phyloP scores from a whole-genome alignment of 805 yeast genomes.

The Lachancea waltii region DNA sequence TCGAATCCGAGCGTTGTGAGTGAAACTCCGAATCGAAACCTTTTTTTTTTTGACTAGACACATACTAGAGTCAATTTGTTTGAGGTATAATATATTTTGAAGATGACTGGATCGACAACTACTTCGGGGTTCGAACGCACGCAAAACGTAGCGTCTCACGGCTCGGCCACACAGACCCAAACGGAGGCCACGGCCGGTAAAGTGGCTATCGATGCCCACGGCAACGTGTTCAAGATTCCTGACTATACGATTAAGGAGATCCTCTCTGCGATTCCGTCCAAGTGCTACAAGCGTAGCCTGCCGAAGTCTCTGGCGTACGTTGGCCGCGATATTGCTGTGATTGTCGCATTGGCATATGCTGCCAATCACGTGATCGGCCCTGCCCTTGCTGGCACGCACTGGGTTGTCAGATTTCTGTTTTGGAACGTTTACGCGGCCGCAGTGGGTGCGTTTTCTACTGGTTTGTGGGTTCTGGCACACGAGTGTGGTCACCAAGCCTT shows the following conservation, averaged over 20 bases:
- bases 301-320: constrained; percentile 55
- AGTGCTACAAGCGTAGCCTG: constrained; percentile 63
- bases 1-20: too few relatives aligned
- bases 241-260: constrained; percentile 72
- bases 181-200: constrained; percentile 9
- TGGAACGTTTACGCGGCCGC: constrained; percentile 52
- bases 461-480: constrained; percentile 82
- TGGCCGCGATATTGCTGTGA: constrained; percentile 52
- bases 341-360: constrained; percentile 44
- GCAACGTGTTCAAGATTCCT: constrained; percentile 66
- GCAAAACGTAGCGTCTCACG: constrained; percentile 7
- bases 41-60: too few relatives aligned
- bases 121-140: constrained; percentile 5
- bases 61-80: too few relatives aligned
- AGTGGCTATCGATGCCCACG: constrained; percentile 50
- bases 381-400: constrained; percentile 1
- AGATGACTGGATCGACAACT: not conserved
- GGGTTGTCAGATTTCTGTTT: constrained; percentile 41
- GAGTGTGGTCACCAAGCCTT: constrained; percentile 92
- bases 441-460: constrained; percentile 67
- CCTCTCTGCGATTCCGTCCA: constrained; percentile 62
- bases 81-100: too few relatives aligned
- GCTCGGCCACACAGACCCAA: constrained; percentile 11
- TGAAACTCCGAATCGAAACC: too few relatives aligned
- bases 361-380: constrained; percentile 26